Evolutionary conservation across 2,329 filamentous ascomycete genomes (phyloP), one percentile per base, ranked within the genome.

Genomic region (Tolypocladium cylindrosporum): DNA sequence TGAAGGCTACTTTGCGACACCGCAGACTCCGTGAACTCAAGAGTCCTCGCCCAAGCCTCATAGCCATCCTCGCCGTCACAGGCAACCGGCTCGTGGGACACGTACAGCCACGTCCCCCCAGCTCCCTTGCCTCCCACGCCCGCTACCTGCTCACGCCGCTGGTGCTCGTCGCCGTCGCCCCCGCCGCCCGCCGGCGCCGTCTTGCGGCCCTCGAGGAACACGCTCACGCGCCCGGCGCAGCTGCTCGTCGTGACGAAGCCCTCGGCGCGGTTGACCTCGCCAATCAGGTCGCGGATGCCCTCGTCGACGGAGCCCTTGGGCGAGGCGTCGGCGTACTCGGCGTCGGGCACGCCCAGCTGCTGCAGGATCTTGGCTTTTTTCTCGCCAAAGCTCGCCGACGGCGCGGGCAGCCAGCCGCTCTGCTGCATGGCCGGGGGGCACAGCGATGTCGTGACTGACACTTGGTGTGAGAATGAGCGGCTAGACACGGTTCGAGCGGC

Each of bases 241-340:
- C 91, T 96, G 73, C 91, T 96, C 3, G 92, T 97, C 1, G 93
- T 97, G 40, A 95, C 91, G 45, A 92, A 82, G 1, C 90, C 91
- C 1, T 86, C 81, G 7, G 87, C 68, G 1, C 66, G 70, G 72
- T 97, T 97, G 69, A 97, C 87, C 63, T 88, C 84, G 55, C 81
- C 79, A 60, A 97, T 91, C 57, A 97, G 77, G 27, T 86, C 79
- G 53, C 87, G 82, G 63, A 97, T 91, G 1, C 85, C 88, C 54
- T 77, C 82, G 70, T 97, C 93, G 24, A 97, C 82, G 0, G 86
- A 88, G 19, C 92, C 93, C 75, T 97, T 97, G 3, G 93, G 92
- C 1, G 90, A 96, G 9, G 88, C 80, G 72, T 97, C 93, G 45
- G 84, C 83, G 72, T 96, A 96, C 59, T 88, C 81, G 4, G 77